A percentile compares a stretch with the other conserved stretches of the same genome.
phyloP scores from a whole-genome alignment of 1,284 basidiomycete genomes.

The Ceratobasidium sp. region DNA sequence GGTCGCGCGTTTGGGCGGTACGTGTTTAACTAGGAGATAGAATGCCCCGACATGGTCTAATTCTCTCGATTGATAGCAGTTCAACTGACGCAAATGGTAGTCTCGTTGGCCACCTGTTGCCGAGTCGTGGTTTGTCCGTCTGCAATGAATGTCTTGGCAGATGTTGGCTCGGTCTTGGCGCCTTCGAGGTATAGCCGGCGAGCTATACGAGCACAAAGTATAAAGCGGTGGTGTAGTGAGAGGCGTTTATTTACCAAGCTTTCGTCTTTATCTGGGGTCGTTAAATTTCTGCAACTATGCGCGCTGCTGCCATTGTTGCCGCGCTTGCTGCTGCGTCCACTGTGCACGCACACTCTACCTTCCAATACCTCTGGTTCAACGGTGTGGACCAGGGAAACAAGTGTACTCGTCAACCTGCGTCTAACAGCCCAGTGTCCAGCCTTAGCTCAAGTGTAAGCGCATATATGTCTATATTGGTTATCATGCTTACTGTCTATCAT shows the following conservation, averaged over 20 bases:
- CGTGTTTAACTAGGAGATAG: background rate
- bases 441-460: slow-evolving; percentile 27
- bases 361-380: slow-evolving; percentile 49
- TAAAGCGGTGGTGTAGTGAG: background rate
- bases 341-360: slow-evolving; percentile 49
- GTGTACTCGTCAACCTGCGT: slow-evolving; percentile 38
- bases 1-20: background rate
- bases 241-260: background rate
- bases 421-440: slow-evolving; percentile 43
- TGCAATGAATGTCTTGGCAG: slow-evolving; percentile 13
- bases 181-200: too few relatives aligned
- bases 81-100: slow-evolving; percentile 13
- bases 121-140: slow-evolving; percentile 34
- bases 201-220: slow-evolving; percentile 4
- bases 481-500: background rate
- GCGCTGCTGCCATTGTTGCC: slow-evolving; percentile 27
- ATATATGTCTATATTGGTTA: background rate
- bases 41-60: background rate
- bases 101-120: slow-evolving; percentile 20
- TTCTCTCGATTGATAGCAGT: background rate
- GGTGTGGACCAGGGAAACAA: slow-evolving; percentile 33
- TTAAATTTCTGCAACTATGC: slow-evolving; percentile 13
- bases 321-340: slow-evolving; percentile 43
- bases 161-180: too few relatives aligned
- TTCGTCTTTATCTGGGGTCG: background rate